Evolutionary conservation across 2,329 filamentous ascomycete species (phyloP).

Genomic region (Chrysoporthe puriensis): DNA sequence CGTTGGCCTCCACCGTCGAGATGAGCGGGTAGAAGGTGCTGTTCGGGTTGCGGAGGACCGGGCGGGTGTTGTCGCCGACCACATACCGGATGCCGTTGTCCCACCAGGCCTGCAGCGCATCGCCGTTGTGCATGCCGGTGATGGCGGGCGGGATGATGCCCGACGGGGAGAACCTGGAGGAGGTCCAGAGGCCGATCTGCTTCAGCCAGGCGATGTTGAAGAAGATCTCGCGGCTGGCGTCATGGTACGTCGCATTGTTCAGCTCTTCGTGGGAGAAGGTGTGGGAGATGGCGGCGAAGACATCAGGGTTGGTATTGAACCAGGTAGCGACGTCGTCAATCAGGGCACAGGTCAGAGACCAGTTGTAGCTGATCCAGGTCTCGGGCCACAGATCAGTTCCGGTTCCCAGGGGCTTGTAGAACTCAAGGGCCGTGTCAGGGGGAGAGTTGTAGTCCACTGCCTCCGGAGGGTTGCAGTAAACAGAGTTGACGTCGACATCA

Average conservation of each 20-base stretch:
- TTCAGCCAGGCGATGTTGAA: slow-evolving; percentile 64
- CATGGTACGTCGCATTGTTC: slow-evolving; percentile 63
- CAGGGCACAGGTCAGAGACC: slow-evolving; percentile 53
- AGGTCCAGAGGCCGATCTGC: slow-evolving; percentile 53
- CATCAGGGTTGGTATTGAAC: slow-evolving; percentile 59
- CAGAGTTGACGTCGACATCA: slow-evolving; percentile 47
- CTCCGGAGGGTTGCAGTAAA: slow-evolving; percentile 44
- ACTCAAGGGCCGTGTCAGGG: slow-evolving; percentile 50
- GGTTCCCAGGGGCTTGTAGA: slow-evolving; percentile 51
- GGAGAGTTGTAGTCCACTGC: slow-evolving; percentile 51
- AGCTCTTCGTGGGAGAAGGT: slow-evolving; percentile 64
- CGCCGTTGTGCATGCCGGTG: slow-evolving; percentile 66
- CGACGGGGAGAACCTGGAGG: slow-evolving; percentile 51
- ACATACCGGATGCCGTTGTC: slow-evolving; percentile 63
- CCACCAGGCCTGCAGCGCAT: slow-evolving; percentile 61
- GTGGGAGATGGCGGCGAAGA: slow-evolving; percentile 63
- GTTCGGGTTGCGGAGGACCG: slow-evolving; percentile 54
- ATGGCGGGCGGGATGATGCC: slow-evolving; percentile 67
- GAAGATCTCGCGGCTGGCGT: slow-evolving; percentile 59
- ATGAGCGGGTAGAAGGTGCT: slow-evolving; percentile 60
- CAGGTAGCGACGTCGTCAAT: slow-evolving; percentile 56
- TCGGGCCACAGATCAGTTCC: slow-evolving; percentile 54
- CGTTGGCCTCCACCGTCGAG: slow-evolving; percentile 53
- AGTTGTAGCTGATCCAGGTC: slow-evolving; percentile 55
- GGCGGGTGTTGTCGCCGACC: slow-evolving; percentile 67